Evolutionary conservation across 768 basidiomycete genomes (phyloP).

Genomic region (Phylloporus arenicola): DNA sequence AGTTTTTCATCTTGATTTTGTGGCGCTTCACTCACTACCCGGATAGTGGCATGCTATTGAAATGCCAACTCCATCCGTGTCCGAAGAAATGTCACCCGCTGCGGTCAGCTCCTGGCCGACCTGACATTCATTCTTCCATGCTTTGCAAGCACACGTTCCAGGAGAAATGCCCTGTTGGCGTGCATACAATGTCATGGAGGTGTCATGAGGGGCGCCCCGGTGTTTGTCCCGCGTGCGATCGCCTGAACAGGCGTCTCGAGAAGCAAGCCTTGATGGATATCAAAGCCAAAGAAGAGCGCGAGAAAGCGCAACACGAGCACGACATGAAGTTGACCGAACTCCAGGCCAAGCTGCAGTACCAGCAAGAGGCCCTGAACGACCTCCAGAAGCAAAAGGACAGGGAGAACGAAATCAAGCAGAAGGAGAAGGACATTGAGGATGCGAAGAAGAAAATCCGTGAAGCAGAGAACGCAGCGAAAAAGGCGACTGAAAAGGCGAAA

Average conservation of each 20-base stretch:
- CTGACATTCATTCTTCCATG: conserved; percentile 29
- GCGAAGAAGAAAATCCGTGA: conserved; percentile 17
- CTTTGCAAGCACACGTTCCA: conserved; percentile 36
- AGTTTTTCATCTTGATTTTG: too few species aligned
- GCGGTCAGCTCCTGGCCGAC: conserved; percentile 42
- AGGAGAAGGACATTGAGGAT: conserved; percentile 41
- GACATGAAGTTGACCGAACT: conserved; percentile 38
- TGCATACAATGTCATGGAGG: conserved; percentile 41
- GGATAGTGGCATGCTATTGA: conserved; percentile 12
- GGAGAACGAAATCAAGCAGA: conserved; percentile 40
- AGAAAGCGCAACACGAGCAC: conserved; percentile 42
- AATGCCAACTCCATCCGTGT: conserved; percentile 40
- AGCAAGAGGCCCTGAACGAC: conserved; percentile 34
- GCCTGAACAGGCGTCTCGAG: conserved; percentile 36
- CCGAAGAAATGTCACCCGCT: conserved; percentile 57
- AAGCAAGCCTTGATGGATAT: conserved; percentile 38
- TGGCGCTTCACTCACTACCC: background rate
- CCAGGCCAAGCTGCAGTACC: conserved; percentile 34
- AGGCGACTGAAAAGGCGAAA: conserved; percentile 2
- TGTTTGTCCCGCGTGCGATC: conserved; percentile 44
- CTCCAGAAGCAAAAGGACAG: conserved; percentile 36
- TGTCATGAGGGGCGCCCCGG: conserved; percentile 40
- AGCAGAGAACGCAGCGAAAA: conserved; percentile 10
- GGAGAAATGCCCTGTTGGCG: conserved; percentile 36
- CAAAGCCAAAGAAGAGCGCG: conserved; percentile 39